phyloP scores from a whole-genome alignment of 495 filamentous ascomycete species.

The Rostrohypoxylon terebratum region DNA sequence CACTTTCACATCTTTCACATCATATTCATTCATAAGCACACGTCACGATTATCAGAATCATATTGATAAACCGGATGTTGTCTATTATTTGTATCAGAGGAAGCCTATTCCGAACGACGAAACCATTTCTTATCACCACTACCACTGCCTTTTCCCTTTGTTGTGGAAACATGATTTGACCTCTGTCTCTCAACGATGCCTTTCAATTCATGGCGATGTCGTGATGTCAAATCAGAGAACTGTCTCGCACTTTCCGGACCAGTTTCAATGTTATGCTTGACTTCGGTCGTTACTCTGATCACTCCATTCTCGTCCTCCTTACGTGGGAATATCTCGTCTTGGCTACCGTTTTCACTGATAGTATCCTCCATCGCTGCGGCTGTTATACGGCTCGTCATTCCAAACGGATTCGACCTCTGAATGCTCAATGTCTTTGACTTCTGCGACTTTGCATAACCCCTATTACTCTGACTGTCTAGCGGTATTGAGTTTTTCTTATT shows the following conservation, averaged over 20 bases:
- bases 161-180: not conserved
- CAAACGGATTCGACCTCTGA: constrained; percentile 12
- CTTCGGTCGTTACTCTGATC: constrained; percentile 34
- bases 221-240: constrained; percentile 5
- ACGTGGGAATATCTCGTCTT: constrained; percentile 53
- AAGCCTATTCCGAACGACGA: constrained; percentile 20
- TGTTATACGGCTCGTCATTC: constrained; percentile 33
- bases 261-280: constrained; percentile 26
- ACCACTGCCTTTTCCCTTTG: not conserved
- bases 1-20: not conserved
- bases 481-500: constrained; percentile 25
- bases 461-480: constrained; percentile 12
- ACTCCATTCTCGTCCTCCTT: constrained; percentile 32
- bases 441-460: constrained; percentile 35
- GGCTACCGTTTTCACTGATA: constrained; percentile 37
- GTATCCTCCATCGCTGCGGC: constrained; percentile 31
- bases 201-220: constrained; percentile 9
- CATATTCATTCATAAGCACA: not conserved
- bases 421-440: constrained; percentile 22
- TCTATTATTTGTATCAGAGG: constrained; percentile 4
- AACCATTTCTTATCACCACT: constrained; percentile 24
- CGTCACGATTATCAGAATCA: not conserved
- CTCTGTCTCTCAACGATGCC: constrained; percentile 4
- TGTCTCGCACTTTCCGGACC: not conserved
- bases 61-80: not conserved